Percentiles rank a stretch among this genome's conserved stretches.
These are phyloP conservation scores for Globisporangium nagaii DNA, from an alignment of 352 stramenopile genomes.

Conservation along the genomic window DNA sequence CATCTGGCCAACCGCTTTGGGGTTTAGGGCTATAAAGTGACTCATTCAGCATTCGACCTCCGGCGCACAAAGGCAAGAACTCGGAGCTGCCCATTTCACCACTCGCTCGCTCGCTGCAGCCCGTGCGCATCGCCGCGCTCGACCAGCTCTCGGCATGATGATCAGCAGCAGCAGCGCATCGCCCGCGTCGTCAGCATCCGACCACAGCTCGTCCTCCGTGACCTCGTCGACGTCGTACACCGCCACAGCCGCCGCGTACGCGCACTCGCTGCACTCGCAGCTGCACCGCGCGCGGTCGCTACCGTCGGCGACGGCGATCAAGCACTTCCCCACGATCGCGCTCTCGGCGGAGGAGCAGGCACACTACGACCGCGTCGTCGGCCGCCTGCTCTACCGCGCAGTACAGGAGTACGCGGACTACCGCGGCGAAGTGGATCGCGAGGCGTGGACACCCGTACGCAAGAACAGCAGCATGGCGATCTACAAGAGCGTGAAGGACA, in stretches of 20 bases:
- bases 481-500: slow-evolving; percentile 41
- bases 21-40: too few species aligned
- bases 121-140: too few species aligned
- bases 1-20: too few species aligned
- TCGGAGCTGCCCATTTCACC: too few species aligned
- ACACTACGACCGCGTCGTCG: slow-evolving; percentile 21
- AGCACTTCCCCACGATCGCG: neutral
- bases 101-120: too few species aligned
- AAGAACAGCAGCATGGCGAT: slow-evolving; percentile 30
- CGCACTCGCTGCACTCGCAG: slow-evolving; percentile 10
- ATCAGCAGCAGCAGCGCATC: neutral
- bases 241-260: slow-evolving; percentile 7
- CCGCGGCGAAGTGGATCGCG: slow-evolving; percentile 11
- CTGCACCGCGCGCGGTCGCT: neutral
- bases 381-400: slow-evolving; percentile 20
- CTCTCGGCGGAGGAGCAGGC: slow-evolving; percentile 22
- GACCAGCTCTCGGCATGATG: neutral
- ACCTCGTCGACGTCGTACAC: slow-evolving; percentile 14
- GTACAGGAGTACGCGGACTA: slow-evolving; percentile 22
- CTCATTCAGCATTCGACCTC: too few species aligned
- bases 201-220: slow-evolving; percentile 13
- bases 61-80: too few species aligned
- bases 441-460: slow-evolving; percentile 34
- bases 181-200: neutral
- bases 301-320: neutral